Evolutionary conservation across 1,284 basidiomycete species (phyloP).

Genomic region (Melampsora abietis-canadensis): DNA sequence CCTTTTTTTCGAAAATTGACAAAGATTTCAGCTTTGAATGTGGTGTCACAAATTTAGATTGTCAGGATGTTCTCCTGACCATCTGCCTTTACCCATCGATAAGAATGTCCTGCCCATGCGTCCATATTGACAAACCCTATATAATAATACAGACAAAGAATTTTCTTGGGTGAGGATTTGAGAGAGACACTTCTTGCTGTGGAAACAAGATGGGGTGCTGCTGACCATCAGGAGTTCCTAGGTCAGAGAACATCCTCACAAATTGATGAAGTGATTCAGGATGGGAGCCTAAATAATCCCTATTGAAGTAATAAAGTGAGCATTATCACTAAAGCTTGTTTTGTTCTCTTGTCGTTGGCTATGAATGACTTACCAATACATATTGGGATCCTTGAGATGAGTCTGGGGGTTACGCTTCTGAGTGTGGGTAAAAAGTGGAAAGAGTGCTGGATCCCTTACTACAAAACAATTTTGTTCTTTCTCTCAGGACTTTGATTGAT

Average conservation of each 20-base stretch:
- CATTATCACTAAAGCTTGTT: background rate
- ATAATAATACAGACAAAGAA: no score
- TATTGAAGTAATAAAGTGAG: slow-evolving; percentile 51
- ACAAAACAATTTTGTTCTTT: no score
- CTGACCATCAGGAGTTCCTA: slow-evolving; percentile 75
- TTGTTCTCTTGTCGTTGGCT: no score
- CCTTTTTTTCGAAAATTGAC: slow-evolving; percentile 53
- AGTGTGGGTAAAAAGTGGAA: slow-evolving; percentile 84
- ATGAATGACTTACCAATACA: slow-evolving; percentile 64
- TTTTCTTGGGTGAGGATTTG: no score
- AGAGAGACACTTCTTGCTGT: no score
- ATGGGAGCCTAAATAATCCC: slow-evolving; percentile 81
- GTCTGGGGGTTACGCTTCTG: slow-evolving; percentile 89
- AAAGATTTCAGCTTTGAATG: no score
- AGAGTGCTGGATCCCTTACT: slow-evolving; percentile 57
- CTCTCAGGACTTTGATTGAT: no score
- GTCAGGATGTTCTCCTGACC: slow-evolving; percentile 60
- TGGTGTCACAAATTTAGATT: no score
- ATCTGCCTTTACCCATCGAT: slow-evolving; percentile 77
- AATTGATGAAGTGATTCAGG: slow-evolving; percentile 87
- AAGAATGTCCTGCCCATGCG: slow-evolving; percentile 90
- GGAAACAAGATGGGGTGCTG: no score
- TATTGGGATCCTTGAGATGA: slow-evolving; percentile 74
- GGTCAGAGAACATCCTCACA: slow-evolving; percentile 79
- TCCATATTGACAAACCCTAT: slow-evolving; percentile 55